Evolutionary conservation across 768 basidiomycete genomes (phyloP).

Genomic region (Mycena vitilis): DNA sequence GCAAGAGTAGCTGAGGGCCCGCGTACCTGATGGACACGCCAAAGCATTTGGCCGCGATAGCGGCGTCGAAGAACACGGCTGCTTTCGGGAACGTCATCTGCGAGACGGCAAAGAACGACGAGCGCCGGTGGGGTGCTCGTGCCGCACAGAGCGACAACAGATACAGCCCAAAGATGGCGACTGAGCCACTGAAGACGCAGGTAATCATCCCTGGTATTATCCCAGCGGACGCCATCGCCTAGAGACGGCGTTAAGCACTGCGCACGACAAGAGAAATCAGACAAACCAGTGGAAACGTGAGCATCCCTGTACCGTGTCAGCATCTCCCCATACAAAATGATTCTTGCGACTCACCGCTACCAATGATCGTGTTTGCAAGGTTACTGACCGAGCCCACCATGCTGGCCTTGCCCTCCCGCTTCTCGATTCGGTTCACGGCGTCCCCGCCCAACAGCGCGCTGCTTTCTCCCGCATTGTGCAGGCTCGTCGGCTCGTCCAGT

Average conservation of each 20-base stretch:
- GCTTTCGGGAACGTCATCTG: conserved; percentile 91
- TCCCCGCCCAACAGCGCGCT: conserved; percentile 71
- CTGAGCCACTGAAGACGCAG: conserved; percentile 81
- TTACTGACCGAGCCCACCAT: conserved; percentile 81
- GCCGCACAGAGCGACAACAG: conserved; percentile 88
- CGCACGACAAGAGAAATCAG: conserved; percentile 17
- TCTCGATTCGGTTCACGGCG: conserved; percentile 35
- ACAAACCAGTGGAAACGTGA: conserved; percentile 85
- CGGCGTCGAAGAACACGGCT: conserved; percentile 90
- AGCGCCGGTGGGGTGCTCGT: conserved; percentile 74
- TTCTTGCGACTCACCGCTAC: conserved; percentile 71
- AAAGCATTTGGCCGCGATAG: conserved; percentile 96
- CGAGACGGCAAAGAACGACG: conserved; percentile 87
- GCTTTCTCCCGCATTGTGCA: conserved; percentile 55
- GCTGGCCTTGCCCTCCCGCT: conserved; percentile 74
- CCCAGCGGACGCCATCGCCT: conserved; percentile 93
- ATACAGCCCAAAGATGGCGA: conserved; percentile 89
- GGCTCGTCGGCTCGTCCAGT: conserved; percentile 41
- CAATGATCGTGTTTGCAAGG: conserved; percentile 90
- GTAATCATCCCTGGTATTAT: conserved; percentile 91
- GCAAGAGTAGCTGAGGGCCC: no score
- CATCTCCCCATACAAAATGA: conserved; percentile 9
- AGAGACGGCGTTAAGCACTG: conserved; percentile 19
- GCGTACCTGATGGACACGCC: conserved; percentile 91
- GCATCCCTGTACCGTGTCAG: conserved; percentile 69